Base-by-base conservation (phyloP, 1,284 basidiomycete species). In the Microbotryum lychnidis-dioicae region DNA sequence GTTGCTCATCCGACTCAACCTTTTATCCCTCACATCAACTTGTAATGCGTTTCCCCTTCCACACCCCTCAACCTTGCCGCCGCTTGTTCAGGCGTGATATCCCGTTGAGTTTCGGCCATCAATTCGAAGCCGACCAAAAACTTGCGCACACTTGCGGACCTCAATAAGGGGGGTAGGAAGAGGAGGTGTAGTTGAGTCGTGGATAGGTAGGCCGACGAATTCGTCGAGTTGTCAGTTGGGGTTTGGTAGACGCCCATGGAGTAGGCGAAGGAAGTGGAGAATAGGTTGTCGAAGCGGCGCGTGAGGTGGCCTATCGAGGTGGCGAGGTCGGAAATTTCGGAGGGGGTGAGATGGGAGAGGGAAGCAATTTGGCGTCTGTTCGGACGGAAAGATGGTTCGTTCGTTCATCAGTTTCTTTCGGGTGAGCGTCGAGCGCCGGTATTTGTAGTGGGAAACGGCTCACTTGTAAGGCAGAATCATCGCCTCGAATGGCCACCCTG, bases 171-270 rank as follows among this genome's bases (percentile, higher is more conserved):
- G 1, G 93, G 92, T 61, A 86, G 83, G 71, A 94, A 94, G 75
- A 93, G 90, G 52, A 97, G 75, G 73, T 97, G 92, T 52, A 94
- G 77, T 73, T 96, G 91, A 0, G 10, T 62, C 62, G 52, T 84
- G 79, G 7, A 21, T 9, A 2, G 58, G 31, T 58, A 29, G 23
- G 16, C 9, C 20, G 50, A 77, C 79, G 47, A 58, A 33, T 51
- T 29, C 47, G 59, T 29, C 42, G 66, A 57, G n/a, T 61, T 12
- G 2, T 85, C 83, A 2, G 83, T 75, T 1, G 89, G 87, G 4
- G 83, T 81, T 75, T 89, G 93, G 75, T 88, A 91, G 51, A 97
- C 81, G 48, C 91, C 92, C 91, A 97, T 94, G n/a, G 89, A 92
- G 74, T 97, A 97, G 0, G 92, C 87, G 77, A 97, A 97, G 0